Conservation (phyloP, 2,329 filamentous ascomycete species). For the Diaporthe ilicicola region DNA sequence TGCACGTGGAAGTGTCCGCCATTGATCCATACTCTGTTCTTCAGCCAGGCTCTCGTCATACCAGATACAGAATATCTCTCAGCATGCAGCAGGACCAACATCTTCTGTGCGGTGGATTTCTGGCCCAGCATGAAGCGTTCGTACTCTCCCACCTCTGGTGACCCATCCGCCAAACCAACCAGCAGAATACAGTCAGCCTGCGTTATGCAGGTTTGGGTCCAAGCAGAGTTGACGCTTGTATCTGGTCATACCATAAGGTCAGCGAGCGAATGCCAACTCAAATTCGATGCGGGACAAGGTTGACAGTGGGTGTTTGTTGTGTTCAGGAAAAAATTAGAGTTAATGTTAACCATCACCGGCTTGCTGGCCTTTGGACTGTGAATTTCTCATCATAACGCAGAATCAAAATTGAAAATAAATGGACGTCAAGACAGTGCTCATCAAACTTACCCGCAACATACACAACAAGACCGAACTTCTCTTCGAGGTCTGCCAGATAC, state of each 20-base stretch:
- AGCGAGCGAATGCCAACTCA: constrained; percentile 28
- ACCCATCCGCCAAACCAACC: constrained; percentile 89
- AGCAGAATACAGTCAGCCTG: constrained; percentile 97
- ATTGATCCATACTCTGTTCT: constrained; percentile 96
- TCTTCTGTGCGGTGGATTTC: constrained; percentile 95
- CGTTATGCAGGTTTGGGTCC: constrained; percentile 97
- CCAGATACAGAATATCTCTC: constrained; percentile 89
- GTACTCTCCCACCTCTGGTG: constrained; percentile 92
- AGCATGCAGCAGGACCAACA: constrained; percentile 86
- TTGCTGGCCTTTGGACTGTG: constrained; percentile 56
- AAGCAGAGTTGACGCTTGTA: constrained; percentile 95
- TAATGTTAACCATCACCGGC: constrained; percentile 64
- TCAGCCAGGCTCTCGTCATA: constrained; percentile 86
- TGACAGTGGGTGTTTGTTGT: constrained; percentile 22
- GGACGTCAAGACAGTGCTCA: constrained; percentile 10
- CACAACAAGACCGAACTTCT: constrained; percentile 94
- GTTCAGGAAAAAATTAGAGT: constrained; percentile 77
- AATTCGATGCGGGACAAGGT: not conserved
- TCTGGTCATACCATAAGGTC: constrained; percentile 58
- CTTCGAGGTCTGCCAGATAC: constrained; percentile 94
- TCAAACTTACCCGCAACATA: constrained; percentile 79
- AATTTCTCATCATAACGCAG: constrained; percentile 60
- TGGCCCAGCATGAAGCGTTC: constrained; percentile 95
- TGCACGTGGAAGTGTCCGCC: constrained; percentile 97
- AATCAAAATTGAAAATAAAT: constrained; percentile 2